Evolutionary conservation across 345 rosid genomes (phyloP).

Genomic region (Litchi chinensis): DNA sequence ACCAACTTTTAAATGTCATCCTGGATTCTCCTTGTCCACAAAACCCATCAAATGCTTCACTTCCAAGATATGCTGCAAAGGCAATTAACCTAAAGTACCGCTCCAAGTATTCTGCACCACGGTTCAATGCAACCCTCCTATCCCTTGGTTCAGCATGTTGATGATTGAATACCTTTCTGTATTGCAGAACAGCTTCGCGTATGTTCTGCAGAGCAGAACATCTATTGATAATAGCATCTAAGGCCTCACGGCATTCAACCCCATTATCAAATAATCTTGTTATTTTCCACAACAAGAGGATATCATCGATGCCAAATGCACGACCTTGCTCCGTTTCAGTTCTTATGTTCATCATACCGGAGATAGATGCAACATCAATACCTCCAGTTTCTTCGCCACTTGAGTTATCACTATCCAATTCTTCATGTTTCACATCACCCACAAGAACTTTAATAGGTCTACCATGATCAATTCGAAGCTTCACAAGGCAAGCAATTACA

Average conservation of each 20-base stretch:
- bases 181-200: constrained; percentile 86
- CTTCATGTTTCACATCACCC: constrained; percentile 61
- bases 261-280: constrained; percentile 94
- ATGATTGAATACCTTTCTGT: constrained; percentile 86
- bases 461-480: constrained; percentile 83
- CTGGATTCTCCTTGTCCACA: constrained; percentile 74
- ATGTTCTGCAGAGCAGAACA: constrained; percentile 97
- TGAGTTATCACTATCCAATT: constrained; percentile 73
- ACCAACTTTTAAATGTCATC: constrained; percentile 88
- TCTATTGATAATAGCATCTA: constrained; percentile 91
- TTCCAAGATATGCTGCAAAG: constrained; percentile 96
- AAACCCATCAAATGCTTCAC: constrained; percentile 87
- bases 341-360: constrained; percentile 36
- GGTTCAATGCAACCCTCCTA: constrained; percentile 84
- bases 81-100: constrained; percentile 91
- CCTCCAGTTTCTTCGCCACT: constrained; percentile 88
- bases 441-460: constrained; percentile 74
- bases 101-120: constrained; percentile 96
- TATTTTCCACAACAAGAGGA: constrained; percentile 82
- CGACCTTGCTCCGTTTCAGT: constrained; percentile 52
- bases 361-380: constrained; percentile 38
- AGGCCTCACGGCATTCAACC: constrained; percentile 85
- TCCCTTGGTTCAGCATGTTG: constrained; percentile 91
- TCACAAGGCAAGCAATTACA: constrained; percentile 95
- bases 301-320: constrained; percentile 90